These are phyloP conservation scores for Sarcomyxa edulis DNA, from an alignment of 768 basidiomycete species.

Conservation along the genomic window DNA sequence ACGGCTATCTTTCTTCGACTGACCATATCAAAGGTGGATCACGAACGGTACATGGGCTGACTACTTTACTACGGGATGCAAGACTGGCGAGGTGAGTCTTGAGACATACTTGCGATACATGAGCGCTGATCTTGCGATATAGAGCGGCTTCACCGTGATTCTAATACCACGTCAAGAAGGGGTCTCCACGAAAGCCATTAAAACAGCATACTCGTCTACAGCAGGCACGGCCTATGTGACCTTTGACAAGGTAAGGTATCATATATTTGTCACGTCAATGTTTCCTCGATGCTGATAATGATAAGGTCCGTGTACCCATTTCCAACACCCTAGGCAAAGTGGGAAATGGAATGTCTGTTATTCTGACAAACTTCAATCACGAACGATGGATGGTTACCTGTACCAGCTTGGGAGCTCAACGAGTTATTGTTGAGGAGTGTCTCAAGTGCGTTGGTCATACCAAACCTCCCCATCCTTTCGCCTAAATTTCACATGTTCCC, in stretches of 20 bases:
- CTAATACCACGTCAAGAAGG: slow-evolving; percentile 67
- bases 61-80: slow-evolving; percentile 78
- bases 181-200: slow-evolving; percentile 83
- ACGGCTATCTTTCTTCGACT: not conserved
- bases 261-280: not conserved
- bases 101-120: too few relatives aligned
- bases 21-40: slow-evolving; percentile 58
- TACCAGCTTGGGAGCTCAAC: slow-evolving; percentile 68
- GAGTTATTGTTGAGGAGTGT: slow-evolving; percentile 84
- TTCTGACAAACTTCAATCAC: slow-evolving; percentile 85
- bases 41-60: slow-evolving; percentile 85
- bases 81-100: too few relatives aligned
- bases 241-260: slow-evolving; percentile 54
- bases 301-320: slow-evolving; percentile 67
- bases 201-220: slow-evolving; percentile 86
- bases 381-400: slow-evolving; percentile 85
- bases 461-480: not conserved
- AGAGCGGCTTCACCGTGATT: slow-evolving; percentile 74
- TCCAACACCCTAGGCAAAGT: slow-evolving; percentile 85
- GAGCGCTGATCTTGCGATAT: too few relatives aligned
- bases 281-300: not conserved
- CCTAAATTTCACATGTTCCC: too few relatives aligned
- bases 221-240: slow-evolving; percentile 89
- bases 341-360: slow-evolving; percentile 78
- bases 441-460: slow-evolving; percentile 52